A percentile compares a stretch with the other conserved stretches of the same genome.
These are phyloP conservation scores for Hamigera avellanea DNA, from an alignment of 495 filamentous ascomycete genomes.

Conservation along the genomic window DNA sequence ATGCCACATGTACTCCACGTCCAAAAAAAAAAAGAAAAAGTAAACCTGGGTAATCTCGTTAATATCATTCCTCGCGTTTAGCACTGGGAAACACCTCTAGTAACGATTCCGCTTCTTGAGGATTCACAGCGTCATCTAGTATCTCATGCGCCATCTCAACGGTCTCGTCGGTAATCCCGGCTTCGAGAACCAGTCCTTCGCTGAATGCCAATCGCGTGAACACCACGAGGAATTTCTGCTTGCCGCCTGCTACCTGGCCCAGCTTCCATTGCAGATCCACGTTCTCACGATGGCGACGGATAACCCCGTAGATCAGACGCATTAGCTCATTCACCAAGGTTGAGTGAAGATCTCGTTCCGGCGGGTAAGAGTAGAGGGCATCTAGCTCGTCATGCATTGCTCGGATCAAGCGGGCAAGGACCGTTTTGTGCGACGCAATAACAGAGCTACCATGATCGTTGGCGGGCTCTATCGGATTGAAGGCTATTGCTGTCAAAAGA, in stretches of 20 bases:
- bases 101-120: slow-evolving; percentile 59
- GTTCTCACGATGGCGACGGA: slow-evolving; percentile 32
- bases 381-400: slow-evolving; percentile 55
- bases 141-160: slow-evolving; percentile 54
- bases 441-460: slow-evolving; percentile 37
- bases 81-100: slow-evolving; percentile 42
- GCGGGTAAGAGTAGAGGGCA: slow-evolving; percentile 42
- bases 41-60: no score
- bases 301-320: slow-evolving; percentile 48
- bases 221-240: slow-evolving; percentile 53
- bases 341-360: slow-evolving; percentile 27
- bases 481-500: slow-evolving; percentile 40
- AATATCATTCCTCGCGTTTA: slow-evolving; percentile 14
- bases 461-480: slow-evolving; percentile 19
- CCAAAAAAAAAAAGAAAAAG: no score
- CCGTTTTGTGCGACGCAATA: slow-evolving; percentile 42
- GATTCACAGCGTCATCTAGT: slow-evolving; percentile 52
- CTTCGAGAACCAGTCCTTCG: slow-evolving; percentile 48
- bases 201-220: slow-evolving; percentile 59
- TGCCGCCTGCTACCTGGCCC: slow-evolving; percentile 40
- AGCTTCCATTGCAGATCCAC: slow-evolving; percentile 49
- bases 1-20: no score
- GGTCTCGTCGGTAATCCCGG: slow-evolving; percentile 54
- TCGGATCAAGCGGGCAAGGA: slow-evolving; percentile 46
- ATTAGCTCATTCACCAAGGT: slow-evolving; percentile 47